A percentile compares a stretch with the other conserved stretches of the same genome.
Conservation (phyloP, 352 stramenopile species). For the Pythium aristosporum region DNA sequence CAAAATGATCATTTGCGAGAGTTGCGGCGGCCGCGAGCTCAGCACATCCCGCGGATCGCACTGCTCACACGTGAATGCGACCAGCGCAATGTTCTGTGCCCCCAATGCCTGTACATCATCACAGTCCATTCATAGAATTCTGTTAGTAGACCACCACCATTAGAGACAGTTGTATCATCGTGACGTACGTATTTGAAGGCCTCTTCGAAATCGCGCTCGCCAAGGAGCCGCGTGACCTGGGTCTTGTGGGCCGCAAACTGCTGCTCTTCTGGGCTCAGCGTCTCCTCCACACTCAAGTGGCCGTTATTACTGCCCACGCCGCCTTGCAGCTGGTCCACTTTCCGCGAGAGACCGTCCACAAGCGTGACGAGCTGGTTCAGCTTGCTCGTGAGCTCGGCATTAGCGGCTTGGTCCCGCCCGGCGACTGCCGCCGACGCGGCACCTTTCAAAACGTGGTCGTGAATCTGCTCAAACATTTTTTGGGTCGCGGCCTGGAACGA, state of each 20-base stretch:
- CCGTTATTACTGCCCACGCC: slow-evolving; percentile 29
- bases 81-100: slow-evolving; percentile 72
- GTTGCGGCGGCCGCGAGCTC: slow-evolving; percentile 58
- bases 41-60: slow-evolving; percentile 65
- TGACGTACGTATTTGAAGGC: slow-evolving; percentile 67
- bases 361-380: slow-evolving; percentile 63
- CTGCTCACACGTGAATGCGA: slow-evolving; percentile 67
- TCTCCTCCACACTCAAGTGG: slow-evolving; percentile 16
- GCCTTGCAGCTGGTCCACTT: slow-evolving; percentile 56
- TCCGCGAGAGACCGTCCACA: slow-evolving; percentile 55
- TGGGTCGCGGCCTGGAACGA: slow-evolving; percentile 86
- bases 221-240: slow-evolving; percentile 47
- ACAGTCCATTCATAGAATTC: too few relatives aligned
- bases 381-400: slow-evolving; percentile 58
- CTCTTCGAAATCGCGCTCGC: slow-evolving; percentile 66
- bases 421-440: slow-evolving; percentile 42
- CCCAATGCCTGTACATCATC: slow-evolving; percentile 42
- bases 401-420: slow-evolving; percentile 51
- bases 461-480: slow-evolving; percentile 90
- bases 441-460: slow-evolving; percentile 77
- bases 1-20: slow-evolving; percentile 85
- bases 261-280: slow-evolving; percentile 40
- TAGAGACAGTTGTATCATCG: too few relatives aligned
- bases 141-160: too few relatives aligned
- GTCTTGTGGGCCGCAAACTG: slow-evolving; percentile 64